Evolutionary conservation across 1,284 basidiomycete genomes (phyloP).

Genomic region (Boletus mariae): DNA sequence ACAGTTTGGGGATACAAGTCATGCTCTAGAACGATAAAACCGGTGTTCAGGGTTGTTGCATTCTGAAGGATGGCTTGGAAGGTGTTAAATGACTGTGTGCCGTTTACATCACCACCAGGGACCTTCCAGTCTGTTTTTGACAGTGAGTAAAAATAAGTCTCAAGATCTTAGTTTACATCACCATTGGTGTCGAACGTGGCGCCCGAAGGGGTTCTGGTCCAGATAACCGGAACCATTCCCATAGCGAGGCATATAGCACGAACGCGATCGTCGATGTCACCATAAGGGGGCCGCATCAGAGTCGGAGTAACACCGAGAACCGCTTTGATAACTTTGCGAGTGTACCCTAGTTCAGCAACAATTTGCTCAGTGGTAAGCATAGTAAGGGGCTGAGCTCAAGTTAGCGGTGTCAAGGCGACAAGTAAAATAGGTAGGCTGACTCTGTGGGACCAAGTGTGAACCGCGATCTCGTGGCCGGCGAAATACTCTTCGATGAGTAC

Average conservation of each 20-base stretch:
- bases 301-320: constrained; percentile 80
- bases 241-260: constrained; percentile 80
- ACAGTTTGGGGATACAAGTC: constrained; percentile 85
- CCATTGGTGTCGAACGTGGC: constrained; percentile 80
- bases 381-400: constrained; percentile 59
- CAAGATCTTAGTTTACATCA: constrained; percentile 24
- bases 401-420: background rate
- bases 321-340: constrained; percentile 76
- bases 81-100: constrained; percentile 48
- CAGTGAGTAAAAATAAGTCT: background rate
- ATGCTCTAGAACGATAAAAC: constrained; percentile 88
- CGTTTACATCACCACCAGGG: constrained; percentile 65
- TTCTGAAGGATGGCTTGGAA: constrained; percentile 65
- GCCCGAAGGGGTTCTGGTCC: constrained; percentile 61
- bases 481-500: constrained; percentile 85
- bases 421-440: constrained; percentile 32
- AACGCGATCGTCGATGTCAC: constrained; percentile 81
- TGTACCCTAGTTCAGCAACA: constrained; percentile 93
- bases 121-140: constrained; percentile 72
- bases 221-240: constrained; percentile 79
- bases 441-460: constrained; percentile 77
- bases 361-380: constrained; percentile 82
- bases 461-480: constrained; percentile 75
- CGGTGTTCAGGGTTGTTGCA: constrained; percentile 53
- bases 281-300: constrained; percentile 59